A percentile compares a stretch with the other conserved stretches of the same genome.
These are phyloP conservation scores for Rutstroemia sp. DNA, from an alignment of 2,329 filamentous ascomycete genomes.

Conservation along the genomic window DNA sequence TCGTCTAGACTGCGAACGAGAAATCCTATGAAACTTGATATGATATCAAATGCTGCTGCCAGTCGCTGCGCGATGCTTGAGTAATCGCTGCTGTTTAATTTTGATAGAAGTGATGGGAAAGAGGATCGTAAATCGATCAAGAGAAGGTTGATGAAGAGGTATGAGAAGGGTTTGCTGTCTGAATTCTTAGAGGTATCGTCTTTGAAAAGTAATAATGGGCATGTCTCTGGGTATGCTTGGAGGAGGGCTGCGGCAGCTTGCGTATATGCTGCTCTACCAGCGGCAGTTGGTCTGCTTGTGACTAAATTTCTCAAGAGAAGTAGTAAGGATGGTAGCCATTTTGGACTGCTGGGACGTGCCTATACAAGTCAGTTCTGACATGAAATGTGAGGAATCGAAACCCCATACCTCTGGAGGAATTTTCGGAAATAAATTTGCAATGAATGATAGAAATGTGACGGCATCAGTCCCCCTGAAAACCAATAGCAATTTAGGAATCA, in stretches of 20 bases:
- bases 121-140: conserved; percentile 59
- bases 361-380: conserved; percentile 24
- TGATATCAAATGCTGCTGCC: conserved; percentile 53
- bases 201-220: conserved; percentile 45
- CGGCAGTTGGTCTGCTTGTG: conserved; percentile 45
- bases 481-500: conserved; percentile 41
- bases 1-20: conserved; percentile 49
- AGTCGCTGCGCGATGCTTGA: conserved; percentile 43
- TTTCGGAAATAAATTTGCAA: conserved; percentile 45
- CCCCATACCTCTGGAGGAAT: conserved; percentile 40
- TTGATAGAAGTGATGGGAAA: conserved; percentile 50
- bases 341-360: conserved; percentile 41
- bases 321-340: conserved; percentile 45
- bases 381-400: background rate
- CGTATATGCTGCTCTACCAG: conserved; percentile 51
- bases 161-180: conserved; percentile 48
- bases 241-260: conserved; percentile 51
- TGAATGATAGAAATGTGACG: conserved; percentile 50
- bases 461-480: conserved; percentile 53
- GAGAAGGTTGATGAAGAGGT: conserved; percentile 56
- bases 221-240: conserved; percentile 42
- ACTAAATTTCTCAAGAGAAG: conserved; percentile 45
- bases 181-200: conserved; percentile 25
- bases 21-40: conserved; percentile 51
- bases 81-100: conserved; percentile 50